A percentile compares a stretch with the other conserved stretches of the same genome.
Conservation (phyloP, 2,329 filamentous ascomycete species). For the Xylariaceae sp. region DNA sequence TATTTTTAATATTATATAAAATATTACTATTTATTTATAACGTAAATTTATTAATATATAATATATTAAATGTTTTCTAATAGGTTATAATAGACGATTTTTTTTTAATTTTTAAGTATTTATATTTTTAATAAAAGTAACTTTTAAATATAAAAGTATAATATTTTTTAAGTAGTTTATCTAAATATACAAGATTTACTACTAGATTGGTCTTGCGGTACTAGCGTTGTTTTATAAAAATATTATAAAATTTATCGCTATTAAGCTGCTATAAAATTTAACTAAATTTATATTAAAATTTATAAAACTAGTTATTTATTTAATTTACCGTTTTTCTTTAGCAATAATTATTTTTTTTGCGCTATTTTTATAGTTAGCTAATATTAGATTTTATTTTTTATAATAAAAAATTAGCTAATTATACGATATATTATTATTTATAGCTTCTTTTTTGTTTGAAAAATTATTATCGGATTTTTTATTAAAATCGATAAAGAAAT, state of each 20-base stretch:
- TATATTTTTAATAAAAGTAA: not conserved
- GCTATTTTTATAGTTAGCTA: no score
- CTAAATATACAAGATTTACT: not conserved
- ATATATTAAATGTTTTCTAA: not conserved
- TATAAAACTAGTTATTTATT: not conserved
- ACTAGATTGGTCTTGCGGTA: not conserved
- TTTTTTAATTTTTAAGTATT: constrained; percentile 1
- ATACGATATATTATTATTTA: no score
- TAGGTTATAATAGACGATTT: not conserved
- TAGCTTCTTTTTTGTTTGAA: no score
- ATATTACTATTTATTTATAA: no score
- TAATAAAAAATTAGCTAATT: no score
- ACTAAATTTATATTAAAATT: not conserved
- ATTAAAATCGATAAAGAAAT: no score
- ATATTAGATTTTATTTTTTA: no score
- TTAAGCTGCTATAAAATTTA: not conserved
- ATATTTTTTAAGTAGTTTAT: not conserved
- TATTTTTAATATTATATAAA: no score
- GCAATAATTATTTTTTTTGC: no score
- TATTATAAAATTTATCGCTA: not conserved
- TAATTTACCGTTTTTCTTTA: no score
- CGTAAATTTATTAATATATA: no score
- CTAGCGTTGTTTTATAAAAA: not conserved
- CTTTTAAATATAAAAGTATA: not conserved
- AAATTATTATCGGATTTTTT: no score